Conservation (phyloP, 1,284 basidiomycete genomes). For the Irpex sp. region DNA sequence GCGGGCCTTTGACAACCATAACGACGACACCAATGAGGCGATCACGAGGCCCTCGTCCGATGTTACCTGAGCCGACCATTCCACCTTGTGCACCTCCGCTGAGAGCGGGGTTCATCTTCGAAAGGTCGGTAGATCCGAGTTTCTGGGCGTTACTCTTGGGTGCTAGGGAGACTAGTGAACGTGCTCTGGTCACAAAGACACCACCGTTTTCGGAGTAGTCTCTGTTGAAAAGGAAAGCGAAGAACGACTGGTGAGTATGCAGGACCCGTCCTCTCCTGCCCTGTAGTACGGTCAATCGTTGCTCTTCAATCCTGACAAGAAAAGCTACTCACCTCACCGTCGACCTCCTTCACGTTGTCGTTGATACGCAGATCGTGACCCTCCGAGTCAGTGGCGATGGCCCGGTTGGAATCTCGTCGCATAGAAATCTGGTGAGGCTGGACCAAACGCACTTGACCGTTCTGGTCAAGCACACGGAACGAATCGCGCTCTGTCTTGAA, state of each 20-base stretch:
- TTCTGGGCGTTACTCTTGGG: slow-evolving; percentile 76
- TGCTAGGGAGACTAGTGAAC: slow-evolving; percentile 78
- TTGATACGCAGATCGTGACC: slow-evolving; percentile 81
- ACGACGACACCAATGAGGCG: slow-evolving; percentile 82
- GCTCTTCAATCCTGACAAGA: too few species aligned
- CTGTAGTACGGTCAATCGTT: slow-evolving; percentile 30
- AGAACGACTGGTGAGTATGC: slow-evolving; percentile 94
- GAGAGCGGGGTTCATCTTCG: slow-evolving; percentile 93
- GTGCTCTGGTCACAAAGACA: slow-evolving; percentile 87
- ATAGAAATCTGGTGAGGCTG: slow-evolving; percentile 94
- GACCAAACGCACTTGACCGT: slow-evolving; percentile 85
- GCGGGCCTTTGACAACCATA: slow-evolving; percentile 81
- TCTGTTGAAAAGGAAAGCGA: slow-evolving; percentile 92
- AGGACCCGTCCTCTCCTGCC: slow-evolving; percentile 90
- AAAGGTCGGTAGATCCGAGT: slow-evolving; percentile 70
- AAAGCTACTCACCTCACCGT: slow-evolving; percentile 69
- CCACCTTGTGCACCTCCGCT: slow-evolving; percentile 56
- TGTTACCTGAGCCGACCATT: slow-evolving; percentile 78
- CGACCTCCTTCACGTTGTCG: slow-evolving; percentile 93
- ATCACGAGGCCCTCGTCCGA: slow-evolving; percentile 75
- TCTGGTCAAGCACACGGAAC: slow-evolving; percentile 95
- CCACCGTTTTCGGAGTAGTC: slow-evolving; percentile 91
- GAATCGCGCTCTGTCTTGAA: slow-evolving; percentile 96
- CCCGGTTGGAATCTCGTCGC: slow-evolving; percentile 78
- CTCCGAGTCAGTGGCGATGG: slow-evolving; percentile 89